phyloP scores from a whole-genome alignment of 2,329 filamentous ascomycete genomes.

The Paraphoma sp. region DNA sequence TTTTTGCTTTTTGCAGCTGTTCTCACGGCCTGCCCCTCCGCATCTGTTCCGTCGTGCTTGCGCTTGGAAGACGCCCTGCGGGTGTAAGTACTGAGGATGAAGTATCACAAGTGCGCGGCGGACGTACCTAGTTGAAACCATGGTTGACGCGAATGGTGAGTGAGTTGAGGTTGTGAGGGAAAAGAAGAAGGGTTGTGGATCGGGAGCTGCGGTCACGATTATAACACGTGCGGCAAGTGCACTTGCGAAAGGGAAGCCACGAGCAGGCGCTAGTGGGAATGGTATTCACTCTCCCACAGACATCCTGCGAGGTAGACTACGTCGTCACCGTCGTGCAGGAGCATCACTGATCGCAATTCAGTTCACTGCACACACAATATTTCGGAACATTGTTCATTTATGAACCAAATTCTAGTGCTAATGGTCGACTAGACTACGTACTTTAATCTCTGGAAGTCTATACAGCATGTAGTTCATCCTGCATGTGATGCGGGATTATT shows the following conservation, averaged over 20 bases:
- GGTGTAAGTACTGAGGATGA: too few species aligned
- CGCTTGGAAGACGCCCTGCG: too few species aligned
- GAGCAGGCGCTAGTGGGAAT: neutral
- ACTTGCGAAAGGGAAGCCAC: neutral
- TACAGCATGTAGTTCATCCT: too few species aligned
- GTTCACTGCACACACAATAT: too few species aligned
- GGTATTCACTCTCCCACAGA: neutral
- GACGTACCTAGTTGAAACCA: neutral
- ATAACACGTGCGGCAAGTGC: neutral
- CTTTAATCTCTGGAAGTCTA: too few species aligned
- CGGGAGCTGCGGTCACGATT: neutral
- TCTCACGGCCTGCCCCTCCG: neutral
- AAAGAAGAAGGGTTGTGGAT: neutral
- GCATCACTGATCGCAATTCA: too few species aligned
- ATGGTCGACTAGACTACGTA: too few species aligned
- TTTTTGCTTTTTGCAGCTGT: neutral
- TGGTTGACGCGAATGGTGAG: neutral
- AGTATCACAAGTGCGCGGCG: neutral
- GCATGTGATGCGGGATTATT: too few species aligned
- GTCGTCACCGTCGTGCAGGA: too few species aligned
- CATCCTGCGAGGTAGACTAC: too few species aligned
- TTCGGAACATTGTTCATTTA: too few species aligned
- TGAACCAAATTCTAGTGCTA: too few species aligned
- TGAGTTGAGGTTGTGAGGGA: neutral
- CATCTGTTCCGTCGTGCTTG: neutral